Percentiles rank a stretch among this genome's conserved stretches.
Evolutionary conservation across 2,329 filamentous ascomycete species (phyloP).

Genomic region (Colletotrichum melonis): DNA sequence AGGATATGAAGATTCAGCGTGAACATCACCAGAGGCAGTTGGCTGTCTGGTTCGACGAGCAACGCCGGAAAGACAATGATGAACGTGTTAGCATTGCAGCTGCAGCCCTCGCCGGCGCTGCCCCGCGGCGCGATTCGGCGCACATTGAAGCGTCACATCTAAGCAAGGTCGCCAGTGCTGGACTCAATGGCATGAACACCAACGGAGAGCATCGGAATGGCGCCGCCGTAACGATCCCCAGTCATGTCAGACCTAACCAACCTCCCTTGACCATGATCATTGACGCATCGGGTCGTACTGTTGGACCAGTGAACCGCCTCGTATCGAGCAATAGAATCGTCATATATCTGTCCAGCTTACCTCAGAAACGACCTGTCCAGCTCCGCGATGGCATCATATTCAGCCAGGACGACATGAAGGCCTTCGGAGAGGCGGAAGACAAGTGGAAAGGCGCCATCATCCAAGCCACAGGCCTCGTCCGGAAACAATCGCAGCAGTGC

Average conservation of each 20-base stretch:
- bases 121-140: not conserved
- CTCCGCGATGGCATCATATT: not conserved
- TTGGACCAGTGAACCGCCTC: conserved; percentile 52
- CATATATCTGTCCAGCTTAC: not conserved
- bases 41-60: conserved; percentile 7
- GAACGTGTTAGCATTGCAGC: conserved; percentile 21
- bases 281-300: conserved; percentile 49
- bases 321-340: not conserved
- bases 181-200: not conserved
- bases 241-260: not conserved
- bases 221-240: not conserved
- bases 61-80: conserved; percentile 8
- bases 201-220: conserved; percentile 6
- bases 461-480: conserved; percentile 57
- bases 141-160: not conserved
- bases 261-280: conserved; percentile 40
- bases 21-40: not conserved
- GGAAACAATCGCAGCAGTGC: conserved; percentile 50
- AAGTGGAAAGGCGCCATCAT: conserved; percentile 63
- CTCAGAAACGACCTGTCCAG: conserved; percentile 22
- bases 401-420: conserved; percentile 1
- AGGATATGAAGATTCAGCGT: not conserved
- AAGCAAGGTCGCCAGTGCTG: not conserved
- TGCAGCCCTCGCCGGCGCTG: conserved; percentile 14
- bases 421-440: conserved; percentile 6